Base-by-base conservation (phyloP, 2,329 filamentous ascomycete species). In the Nemania sp. region DNA sequence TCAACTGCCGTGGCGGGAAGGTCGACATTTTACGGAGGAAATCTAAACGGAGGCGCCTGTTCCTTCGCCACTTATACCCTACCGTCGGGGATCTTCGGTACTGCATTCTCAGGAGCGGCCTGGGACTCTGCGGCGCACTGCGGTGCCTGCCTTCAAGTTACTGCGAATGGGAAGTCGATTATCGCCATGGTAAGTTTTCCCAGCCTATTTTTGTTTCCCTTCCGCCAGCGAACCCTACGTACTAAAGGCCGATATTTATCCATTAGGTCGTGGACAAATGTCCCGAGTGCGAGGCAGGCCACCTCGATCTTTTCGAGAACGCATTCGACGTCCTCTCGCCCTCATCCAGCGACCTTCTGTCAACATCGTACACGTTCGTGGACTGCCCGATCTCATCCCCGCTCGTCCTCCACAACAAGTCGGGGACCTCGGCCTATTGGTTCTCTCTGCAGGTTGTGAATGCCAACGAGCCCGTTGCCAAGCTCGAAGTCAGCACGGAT, bases 381-480 rank as follows among this genome's bases (percentile, higher is more conserved):
- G 68, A 76, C 24, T 84, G 82, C 70, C 81, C 80, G 61, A 83
- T 84, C 75, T 77, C 77, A 1, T 76, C 77, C 2, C 81, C 83
- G 3, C 75, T 84, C 4, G 68, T 77, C n/a, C 77, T 84, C 8
- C 80, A 80, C 73, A 83, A 81, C 77, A 84, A 84, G 77, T 77
- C 76, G 18, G 82, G 82, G 10, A 81, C 81, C 4, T 83, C 81
- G 5, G 57, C 71, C n/a, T 77, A 80, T 74, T 85, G 80, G 82
- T 78, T 79, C 73, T 83, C 82, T 55, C 88, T 89, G 83, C 89
- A 92, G 77, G 88, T 91, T 51, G 82, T 89, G 73, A 90, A 91
- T 78, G 80, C 86, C 73, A 89, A 89, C 76, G 81, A 86, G 67
- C 82, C 83, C 18, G 83, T 91, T 47, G 73, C 81, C 61, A 82